phyloP scores from a whole-genome alignment of 169 alveolate species.

The Cryptosporidium tyzzeri region DNA sequence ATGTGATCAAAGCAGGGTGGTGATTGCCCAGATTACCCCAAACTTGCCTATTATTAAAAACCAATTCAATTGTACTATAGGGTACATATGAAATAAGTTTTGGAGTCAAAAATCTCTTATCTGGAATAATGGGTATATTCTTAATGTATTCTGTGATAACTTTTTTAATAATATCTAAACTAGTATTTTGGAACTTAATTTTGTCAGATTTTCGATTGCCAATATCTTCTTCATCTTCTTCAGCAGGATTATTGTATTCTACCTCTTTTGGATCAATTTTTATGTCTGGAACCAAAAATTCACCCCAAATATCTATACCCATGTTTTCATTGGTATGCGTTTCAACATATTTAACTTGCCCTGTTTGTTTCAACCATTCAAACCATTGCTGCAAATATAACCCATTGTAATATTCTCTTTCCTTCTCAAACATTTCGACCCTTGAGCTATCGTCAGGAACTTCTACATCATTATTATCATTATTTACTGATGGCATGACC shows the following conservation, averaged over 20 bases:
- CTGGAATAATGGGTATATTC: constrained; percentile 81
- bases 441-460: constrained; percentile 50
- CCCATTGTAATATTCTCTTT: constrained; percentile 71
- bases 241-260: constrained; percentile 47
- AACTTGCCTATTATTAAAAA: constrained; percentile 86
- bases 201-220: constrained; percentile 69
- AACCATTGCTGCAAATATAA: constrained; percentile 70
- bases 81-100: constrained; percentile 85
- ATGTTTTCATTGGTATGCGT: constrained; percentile 31
- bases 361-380: constrained; percentile 75
- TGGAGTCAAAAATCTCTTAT: constrained; percentile 78
- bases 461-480: constrained; percentile 38
- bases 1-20: constrained; percentile 87
- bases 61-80: constrained; percentile 85
- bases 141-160: constrained; percentile 78
- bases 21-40: constrained; percentile 89
- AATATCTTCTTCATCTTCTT: constrained; percentile 43
- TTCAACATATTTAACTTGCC: constrained; percentile 54
- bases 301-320: constrained; percentile 75
- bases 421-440: constrained; percentile 54
- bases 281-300: constrained; percentile 71
- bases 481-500: constrained; percentile 55
- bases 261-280: constrained; percentile 45
- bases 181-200: constrained; percentile 77
- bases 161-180: constrained; percentile 75